Evolutionary conservation across 106 monocot genomes (phyloP), one percentile per base, ranked within the genome.

Genomic region (Hemerocallis citrina): DNA sequence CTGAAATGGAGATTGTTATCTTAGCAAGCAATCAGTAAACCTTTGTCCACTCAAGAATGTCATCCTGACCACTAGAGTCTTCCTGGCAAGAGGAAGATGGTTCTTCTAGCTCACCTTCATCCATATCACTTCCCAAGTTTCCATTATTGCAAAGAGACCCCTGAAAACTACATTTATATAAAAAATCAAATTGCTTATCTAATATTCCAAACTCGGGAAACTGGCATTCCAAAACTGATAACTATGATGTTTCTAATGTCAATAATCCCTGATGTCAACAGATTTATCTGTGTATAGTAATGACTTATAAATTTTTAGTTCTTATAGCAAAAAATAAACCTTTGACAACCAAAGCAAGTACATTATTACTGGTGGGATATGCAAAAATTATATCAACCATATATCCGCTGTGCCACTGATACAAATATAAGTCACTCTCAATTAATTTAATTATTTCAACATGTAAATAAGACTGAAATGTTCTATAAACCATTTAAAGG

Each of bases 1-100:
- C 27, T 15, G n/a, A 31, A 42, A n/a, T 14, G 38, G 38, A 62
- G 29, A 45, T n/a, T n/a, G n/a, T n/a, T n/a, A 7, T 28, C 23
- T 28, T 14, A 44, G 5, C 19, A 55, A 16, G 5, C 23, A 19
- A 28, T 27, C 25, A 48, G 58, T 25, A 65, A 73, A 99, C 98
- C 98, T 99, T 77, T 34, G 98, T 82, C 98, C 98, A 99, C 39
- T 80, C 71, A 59, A 88, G 77, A 63, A 99, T 80, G 7, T 77
- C 78, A 57, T 69, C 61, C 23, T 82, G 92, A 52, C 61, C 65
- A 66, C 42, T 78, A 39, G 57, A 75, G 63, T 98, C 79, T 68
- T 77, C 88, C 10, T 79, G 68, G 47, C 88, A 79, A 71, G 79
- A 84, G 2, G 90, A 82, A 66, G 98, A 85, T 41, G 98, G 78